Evolutionary conservation across 2,329 filamentous ascomycete species (phyloP).

Genomic region (Colletotrichum plurivorum): DNA sequence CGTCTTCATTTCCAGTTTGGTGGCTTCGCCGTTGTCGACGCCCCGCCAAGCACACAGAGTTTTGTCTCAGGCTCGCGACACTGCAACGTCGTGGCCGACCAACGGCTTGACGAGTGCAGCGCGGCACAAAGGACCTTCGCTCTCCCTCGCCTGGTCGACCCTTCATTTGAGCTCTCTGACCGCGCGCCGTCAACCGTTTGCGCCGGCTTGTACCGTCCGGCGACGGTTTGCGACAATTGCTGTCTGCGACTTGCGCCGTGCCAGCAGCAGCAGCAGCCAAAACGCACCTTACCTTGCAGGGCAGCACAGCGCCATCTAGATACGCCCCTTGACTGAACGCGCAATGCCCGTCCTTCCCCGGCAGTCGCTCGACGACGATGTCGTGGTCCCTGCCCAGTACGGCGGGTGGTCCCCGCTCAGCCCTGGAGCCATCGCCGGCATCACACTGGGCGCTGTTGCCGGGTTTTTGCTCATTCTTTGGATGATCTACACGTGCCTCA

Average conservation of each 20-base stretch:
- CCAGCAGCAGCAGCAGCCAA: neutral
- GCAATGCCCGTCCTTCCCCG: constrained; percentile 35
- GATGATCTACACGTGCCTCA: constrained; percentile 65
- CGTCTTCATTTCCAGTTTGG: neutral
- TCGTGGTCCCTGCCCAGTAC: constrained; percentile 54
- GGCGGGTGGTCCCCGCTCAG: constrained; percentile 50
- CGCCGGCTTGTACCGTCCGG: constrained; percentile 7
- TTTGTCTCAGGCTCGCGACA: constrained; percentile 29
- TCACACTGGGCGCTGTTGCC: constrained; percentile 60
- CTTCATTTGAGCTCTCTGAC: constrained; percentile 12
- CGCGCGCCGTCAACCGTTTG: neutral
- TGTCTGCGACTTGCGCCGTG: constrained; percentile 18
- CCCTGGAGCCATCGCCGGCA: constrained; percentile 60
- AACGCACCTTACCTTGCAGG: neutral
- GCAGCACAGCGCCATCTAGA: neutral
- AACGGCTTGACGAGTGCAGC: constrained; percentile 12
- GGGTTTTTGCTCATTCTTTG: constrained; percentile 68
- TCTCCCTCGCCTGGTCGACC: neutral
- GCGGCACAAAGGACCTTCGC: neutral
- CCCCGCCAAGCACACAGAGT: neutral
- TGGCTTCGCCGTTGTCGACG: constrained; percentile 4
- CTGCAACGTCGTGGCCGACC: constrained; percentile 22
- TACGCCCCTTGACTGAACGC: neutral
- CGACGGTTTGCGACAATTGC: constrained; percentile 10
- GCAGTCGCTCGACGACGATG: constrained; percentile 38